Base-by-base conservation (phyloP, 164 flowering plant species). In the Magnolia kwangsiensis region DNA sequence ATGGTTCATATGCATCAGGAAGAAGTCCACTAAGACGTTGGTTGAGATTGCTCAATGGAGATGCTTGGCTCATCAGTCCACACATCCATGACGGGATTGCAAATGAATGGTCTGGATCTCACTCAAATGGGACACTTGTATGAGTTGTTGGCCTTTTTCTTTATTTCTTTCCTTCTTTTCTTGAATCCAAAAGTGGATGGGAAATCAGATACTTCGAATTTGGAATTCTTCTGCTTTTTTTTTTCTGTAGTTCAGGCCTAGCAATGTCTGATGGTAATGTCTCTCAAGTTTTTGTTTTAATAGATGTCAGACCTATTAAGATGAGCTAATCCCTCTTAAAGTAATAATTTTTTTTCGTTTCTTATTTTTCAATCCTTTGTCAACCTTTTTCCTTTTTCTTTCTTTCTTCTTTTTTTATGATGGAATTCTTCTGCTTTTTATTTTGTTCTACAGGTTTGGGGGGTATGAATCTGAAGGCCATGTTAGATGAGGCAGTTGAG, bases 401-500 rank as follows among this genome's bases (percentile, higher is more conserved):
- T 24, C 10, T 10, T 55, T 55, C 9, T 10, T 55, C 14, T 55
- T 55, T 55, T 10, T 10, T 55, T 55, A 55, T 55, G 10, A 16
- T 24, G 27, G 10, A 10, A 4, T 16, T 66, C 20, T 71, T 5
- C 73, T 66, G 73, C 27, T 24, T 24, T 24, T 24, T 24, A 24
- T 24, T 24, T 24, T 24, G 27, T 24, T 72, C 16, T n/a, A 66
- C 91, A 92, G 98, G 95, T 77, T 79, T 96, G 78, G 99, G 86
- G 4, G 97, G 97, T 51, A 90, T 93, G 65, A 92, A 96, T 86
- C 84, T 96, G 78, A 96, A 92, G 88, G 88, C 75, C 67, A 74
- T 93, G 74, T 73, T 96, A 74, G 88, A 89, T 77, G 89, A 92
- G 80, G 95, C 94, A 55, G 84, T 85, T 29, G 85, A 72, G 27